Conservation (phyloP, 352 stramenopile genomes). For the Phytophthora palmivora region DNA sequence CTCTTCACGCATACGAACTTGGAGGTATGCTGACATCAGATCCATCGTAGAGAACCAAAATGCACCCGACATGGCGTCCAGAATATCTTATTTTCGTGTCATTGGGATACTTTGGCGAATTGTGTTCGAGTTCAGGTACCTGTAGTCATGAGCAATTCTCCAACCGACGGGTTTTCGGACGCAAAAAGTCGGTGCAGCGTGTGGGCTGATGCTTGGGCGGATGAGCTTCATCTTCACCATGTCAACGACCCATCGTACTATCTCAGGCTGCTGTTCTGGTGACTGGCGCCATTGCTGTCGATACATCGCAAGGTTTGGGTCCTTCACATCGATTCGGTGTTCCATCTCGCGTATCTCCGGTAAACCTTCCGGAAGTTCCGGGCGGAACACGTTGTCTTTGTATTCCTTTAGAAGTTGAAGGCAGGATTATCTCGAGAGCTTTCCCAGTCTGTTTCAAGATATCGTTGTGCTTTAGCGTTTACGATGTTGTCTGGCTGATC, state of each 20-base stretch:
- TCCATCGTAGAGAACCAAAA: neutral
- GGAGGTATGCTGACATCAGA: too few species aligned
- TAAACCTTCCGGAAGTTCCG: too few species aligned
- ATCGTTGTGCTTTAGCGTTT: neutral
- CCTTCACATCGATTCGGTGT: too few species aligned
- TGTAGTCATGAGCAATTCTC: neutral
- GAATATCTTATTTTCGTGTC: neutral
- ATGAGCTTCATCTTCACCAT: neutral
- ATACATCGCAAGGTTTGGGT: too few species aligned
- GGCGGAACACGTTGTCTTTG: too few species aligned
- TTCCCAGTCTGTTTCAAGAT: neutral
- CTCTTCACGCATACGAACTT: too few species aligned
- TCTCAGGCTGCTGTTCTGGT: too few species aligned
- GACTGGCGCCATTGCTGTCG: too few species aligned
- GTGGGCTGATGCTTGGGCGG: neutral
- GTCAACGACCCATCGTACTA: too few species aligned
- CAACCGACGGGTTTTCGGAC: neutral
- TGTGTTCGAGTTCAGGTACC: neutral
- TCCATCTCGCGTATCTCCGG: too few species aligned
- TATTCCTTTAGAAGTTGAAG: neutral
- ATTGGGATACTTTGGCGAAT: neutral
- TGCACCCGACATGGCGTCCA: slow-evolving; percentile 1
- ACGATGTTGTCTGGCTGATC: neutral
- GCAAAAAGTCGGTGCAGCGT: neutral
- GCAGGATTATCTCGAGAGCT: neutral